These are phyloP conservation scores for Sextonia rubra DNA, from an alignment of 164 flowering plant genomes.

Conservation along the genomic window DNA sequence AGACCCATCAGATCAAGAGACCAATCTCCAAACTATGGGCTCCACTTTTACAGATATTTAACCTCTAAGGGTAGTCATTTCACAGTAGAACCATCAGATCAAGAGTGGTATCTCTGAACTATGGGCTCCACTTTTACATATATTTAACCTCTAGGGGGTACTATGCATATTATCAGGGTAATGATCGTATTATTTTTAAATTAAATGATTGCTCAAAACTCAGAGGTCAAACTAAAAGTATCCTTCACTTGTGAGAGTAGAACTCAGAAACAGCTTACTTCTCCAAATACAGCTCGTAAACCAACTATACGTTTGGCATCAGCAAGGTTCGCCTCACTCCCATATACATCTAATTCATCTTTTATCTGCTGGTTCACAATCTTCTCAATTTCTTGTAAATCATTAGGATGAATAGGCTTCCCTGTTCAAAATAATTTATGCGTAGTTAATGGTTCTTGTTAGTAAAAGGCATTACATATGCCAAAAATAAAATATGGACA, in stretches of 20 bases:
- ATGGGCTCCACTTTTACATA: too few relatives aligned
- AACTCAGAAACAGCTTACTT: constrained; percentile 44
- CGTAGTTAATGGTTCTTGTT: too few relatives aligned
- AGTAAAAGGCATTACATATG: background rate
- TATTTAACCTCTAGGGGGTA: background rate
- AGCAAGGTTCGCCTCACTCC: constrained; percentile 63
- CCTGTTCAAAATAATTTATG: constrained; percentile 35
- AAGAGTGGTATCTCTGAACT: too few relatives aligned
- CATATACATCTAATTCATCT: constrained; percentile 70
- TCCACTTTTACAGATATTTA: background rate
- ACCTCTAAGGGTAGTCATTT: background rate
- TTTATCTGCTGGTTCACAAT: constrained; percentile 86
- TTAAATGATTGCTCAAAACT: background rate
- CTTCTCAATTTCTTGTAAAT: constrained; percentile 66
- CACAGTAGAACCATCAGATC: background rate
- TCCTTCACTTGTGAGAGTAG: background rate
- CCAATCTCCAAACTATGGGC: background rate
- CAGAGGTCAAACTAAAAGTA: background rate
- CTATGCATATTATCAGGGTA: background rate
- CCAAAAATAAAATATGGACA: background rate
- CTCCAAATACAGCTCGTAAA: constrained; percentile 97
- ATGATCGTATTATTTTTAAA: background rate
- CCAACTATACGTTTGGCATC: constrained; percentile 89
- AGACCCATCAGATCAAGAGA: background rate
- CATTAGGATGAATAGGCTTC: constrained; percentile 68